Evolutionary conservation across 768 basidiomycete genomes (phyloP), one percentile per base, ranked within the genome.

Genomic region (Nidularia pulvinata): DNA sequence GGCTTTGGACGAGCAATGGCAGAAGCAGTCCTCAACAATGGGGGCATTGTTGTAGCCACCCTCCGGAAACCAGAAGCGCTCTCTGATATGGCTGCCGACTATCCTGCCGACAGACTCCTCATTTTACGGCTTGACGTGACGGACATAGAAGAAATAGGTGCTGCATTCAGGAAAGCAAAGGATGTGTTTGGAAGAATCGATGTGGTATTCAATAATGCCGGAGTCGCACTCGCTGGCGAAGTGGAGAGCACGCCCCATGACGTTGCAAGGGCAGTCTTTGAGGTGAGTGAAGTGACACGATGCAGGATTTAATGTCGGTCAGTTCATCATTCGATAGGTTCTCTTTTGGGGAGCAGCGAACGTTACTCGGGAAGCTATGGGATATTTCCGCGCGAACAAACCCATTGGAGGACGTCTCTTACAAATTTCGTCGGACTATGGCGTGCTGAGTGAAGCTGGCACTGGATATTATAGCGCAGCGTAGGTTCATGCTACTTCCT

Each of bases 191-290:
- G 72, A 14, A 59, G 68, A 11, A 53, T 76, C 14, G 78, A 79
- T 36, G 52, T 75, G 48, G 73, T 78, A 11, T 65, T 71, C 52
- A 80, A 73, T 54, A 79, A 77, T 51, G 78, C 78, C 4, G 78
- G 71, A 1, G 54, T 55, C 45, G 59, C 55, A 7, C 44, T 67
- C 25, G 50, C 72, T 7, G 65, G 65, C 33, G 76, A 78, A 59
- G 64, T 69, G 33, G 78, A 80, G 57, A 69, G 64, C 11, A 66
- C 69, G 49, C 61, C 65, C 2, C 67, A 75, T 25, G 64, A 66
- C 3, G 61, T 57, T 5, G 76, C 66, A 7, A 66, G 72, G 30
- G 59, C 60, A 19, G n/a, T 72, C 49, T 78, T 80, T 42, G 79
- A 80, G 48, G 61, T 63, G 25, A n/a, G 57, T 50, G 16, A 14